These are phyloP conservation scores for Leonotis leonurus DNA, from an alignment of 257 asterid genomes.

Conservation along the genomic window DNA sequence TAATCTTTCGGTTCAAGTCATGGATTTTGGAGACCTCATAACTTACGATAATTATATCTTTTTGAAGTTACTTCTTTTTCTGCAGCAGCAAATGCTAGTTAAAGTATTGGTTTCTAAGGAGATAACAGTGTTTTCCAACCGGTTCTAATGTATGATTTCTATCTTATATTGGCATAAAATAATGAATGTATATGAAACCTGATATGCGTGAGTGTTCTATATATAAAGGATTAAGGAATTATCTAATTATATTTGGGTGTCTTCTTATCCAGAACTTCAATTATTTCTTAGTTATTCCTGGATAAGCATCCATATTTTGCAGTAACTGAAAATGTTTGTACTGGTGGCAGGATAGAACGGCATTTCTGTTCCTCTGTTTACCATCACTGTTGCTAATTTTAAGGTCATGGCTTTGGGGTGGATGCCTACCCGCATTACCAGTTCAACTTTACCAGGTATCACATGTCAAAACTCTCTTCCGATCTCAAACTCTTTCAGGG, in stretches of 20 bases:
- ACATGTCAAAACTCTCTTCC: constrained; percentile 15
- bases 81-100: too few relatives aligned
- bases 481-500: constrained; percentile 7
- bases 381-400: constrained; percentile 58
- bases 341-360: constrained; percentile 82
- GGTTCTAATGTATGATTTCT: not conserved
- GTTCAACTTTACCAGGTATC: constrained; percentile 96
- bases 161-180: not conserved
- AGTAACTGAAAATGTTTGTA: constrained; percentile 1
- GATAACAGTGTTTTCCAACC: not conserved
- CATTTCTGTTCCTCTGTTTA: constrained; percentile 56
- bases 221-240: not conserved
- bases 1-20: too few relatives aligned
- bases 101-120: too few relatives aligned
- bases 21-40: not conserved
- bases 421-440: constrained; percentile 88
- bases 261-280: not conserved
- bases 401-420: constrained; percentile 80
- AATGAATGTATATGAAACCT: not conserved
- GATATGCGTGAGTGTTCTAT: not conserved
- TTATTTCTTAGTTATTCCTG: not conserved
- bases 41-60: not conserved
- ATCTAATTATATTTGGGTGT: not conserved
- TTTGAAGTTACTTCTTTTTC: too few relatives aligned
- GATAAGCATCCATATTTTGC: not conserved